These are phyloP conservation scores for Phaeoacremonium minimum DNA, from an alignment of 2,329 filamentous ascomycete species.

Conservation along the genomic window DNA sequence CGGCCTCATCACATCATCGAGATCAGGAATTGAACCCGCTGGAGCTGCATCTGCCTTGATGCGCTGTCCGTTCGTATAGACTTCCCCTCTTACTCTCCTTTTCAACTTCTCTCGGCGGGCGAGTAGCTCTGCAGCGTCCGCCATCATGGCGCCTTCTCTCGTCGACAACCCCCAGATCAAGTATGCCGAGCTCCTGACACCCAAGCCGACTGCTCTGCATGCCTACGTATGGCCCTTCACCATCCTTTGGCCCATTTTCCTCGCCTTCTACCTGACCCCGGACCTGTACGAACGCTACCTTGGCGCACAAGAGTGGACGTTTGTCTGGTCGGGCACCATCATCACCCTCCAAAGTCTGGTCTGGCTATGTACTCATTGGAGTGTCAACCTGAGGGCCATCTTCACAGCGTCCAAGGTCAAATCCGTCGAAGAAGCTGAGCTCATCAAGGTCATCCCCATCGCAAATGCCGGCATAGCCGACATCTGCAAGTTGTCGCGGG, in stretches of 20 bases:
- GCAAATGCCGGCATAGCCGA: conserved; percentile 87
- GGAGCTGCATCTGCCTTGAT: too few relatives aligned
- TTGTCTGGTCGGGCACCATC: conserved; percentile 87
- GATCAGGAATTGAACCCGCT: too few relatives aligned
- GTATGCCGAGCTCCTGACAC: conserved; percentile 81
- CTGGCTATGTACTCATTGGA: conserved; percentile 98
- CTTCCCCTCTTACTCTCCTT: too few relatives aligned
- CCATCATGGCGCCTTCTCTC: conserved; percentile 64
- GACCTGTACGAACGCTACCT: conserved; percentile 90
- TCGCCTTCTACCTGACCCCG: conserved; percentile 78
- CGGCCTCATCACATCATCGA: too few relatives aligned
- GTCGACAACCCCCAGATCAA: conserved; percentile 90
- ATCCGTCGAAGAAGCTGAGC: conserved; percentile 66
- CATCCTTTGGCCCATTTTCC: conserved; percentile 87
- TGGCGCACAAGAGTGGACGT: conserved; percentile 94
- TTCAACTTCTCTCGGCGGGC: too few relatives aligned
- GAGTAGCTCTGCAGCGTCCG: conserved; percentile 1
- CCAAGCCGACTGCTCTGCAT: conserved; percentile 75
- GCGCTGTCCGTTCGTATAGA: too few relatives aligned
- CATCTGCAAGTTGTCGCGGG: conserved; percentile 76
- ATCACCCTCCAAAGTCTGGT: conserved; percentile 81
- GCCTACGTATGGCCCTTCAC: conserved; percentile 91
- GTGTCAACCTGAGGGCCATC: conserved; percentile 74
- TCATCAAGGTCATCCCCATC: conserved; percentile 90
- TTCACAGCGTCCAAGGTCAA: conserved; percentile 75